Percentiles rank a stretch among this genome's conserved stretches.
These are phyloP conservation scores for Fusarium udum DNA, from an alignment of 2,329 filamentous ascomycete species.

Conservation along the genomic window DNA sequence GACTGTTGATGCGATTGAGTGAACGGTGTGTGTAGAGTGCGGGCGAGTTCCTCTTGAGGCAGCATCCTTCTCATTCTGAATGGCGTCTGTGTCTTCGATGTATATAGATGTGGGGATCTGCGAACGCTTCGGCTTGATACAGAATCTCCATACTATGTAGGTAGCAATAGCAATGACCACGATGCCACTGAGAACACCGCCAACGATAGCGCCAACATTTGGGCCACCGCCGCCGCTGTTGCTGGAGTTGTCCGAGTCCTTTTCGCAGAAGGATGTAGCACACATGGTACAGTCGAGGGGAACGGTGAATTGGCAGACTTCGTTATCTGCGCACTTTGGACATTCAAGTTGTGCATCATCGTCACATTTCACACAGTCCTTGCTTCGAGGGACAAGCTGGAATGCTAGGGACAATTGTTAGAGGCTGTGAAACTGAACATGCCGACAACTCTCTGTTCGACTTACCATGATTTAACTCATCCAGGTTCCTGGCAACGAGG, in stretches of 20 bases:
- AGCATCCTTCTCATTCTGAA: slow-evolving; percentile 58
- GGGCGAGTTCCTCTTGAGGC: slow-evolving; percentile 59
- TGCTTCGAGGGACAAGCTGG: slow-evolving; percentile 52
- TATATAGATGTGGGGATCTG: slow-evolving; percentile 65
- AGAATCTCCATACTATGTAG: slow-evolving; percentile 88
- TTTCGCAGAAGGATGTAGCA: slow-evolving; percentile 57
- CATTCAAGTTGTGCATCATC: slow-evolving; percentile 54
- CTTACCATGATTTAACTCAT: slow-evolving; percentile 47
- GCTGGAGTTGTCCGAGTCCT: slow-evolving; percentile 31
- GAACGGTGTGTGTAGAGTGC: slow-evolving; percentile 83
- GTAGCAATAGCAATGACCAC: slow-evolving; percentile 76
- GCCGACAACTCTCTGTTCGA: background rate
- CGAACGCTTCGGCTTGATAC: slow-evolving; percentile 80
- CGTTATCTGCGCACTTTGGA: slow-evolving; percentile 54
- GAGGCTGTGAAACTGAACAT: background rate
- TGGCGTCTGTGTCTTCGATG: slow-evolving; percentile 63
- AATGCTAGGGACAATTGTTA: slow-evolving; percentile 42
- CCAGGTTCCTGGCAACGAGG: slow-evolving; percentile 43
- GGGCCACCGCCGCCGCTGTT: slow-evolving; percentile 56
- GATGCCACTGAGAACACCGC: slow-evolving; percentile 88
- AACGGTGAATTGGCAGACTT: slow-evolving; percentile 58
- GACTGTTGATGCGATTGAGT: slow-evolving; percentile 94
- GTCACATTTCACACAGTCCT: slow-evolving; percentile 58
- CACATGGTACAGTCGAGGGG: slow-evolving; percentile 59
- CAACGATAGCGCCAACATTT: slow-evolving; percentile 86